Evolutionary conservation across 2,329 filamentous ascomycete genomes (phyloP).

Genomic region (Hypoxylon sp.): DNA sequence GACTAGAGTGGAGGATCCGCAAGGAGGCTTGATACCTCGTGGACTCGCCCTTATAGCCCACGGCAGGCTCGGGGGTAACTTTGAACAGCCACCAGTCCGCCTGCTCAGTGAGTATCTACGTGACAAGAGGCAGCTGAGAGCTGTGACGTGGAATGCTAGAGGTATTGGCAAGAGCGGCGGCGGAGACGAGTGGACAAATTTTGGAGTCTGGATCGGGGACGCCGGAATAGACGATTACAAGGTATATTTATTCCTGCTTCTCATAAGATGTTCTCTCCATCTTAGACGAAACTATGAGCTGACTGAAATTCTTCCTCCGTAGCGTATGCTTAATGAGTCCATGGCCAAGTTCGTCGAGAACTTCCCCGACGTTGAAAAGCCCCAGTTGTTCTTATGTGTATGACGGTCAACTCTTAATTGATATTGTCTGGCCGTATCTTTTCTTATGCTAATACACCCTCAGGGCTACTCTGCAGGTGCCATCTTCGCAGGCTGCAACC

Average conservation of each 20-base stretch:
- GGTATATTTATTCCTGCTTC: conserved; percentile 11
- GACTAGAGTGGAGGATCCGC: conserved; percentile 31
- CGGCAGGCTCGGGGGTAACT: conserved; percentile 26
- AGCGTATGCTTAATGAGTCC: conserved; percentile 28
- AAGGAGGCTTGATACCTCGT: conserved; percentile 6
- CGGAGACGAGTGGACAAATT: conserved; percentile 26
- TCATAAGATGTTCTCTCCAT: not conserved
- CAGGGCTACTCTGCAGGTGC: conserved; percentile 34
- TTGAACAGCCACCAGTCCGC: conserved; percentile 26
- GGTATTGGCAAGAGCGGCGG: conserved; percentile 27
- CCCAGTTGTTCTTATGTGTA: conserved; percentile 31
- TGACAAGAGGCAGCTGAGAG: conserved; percentile 23
- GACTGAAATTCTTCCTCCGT: not conserved
- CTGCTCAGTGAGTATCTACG: conserved; percentile 31
- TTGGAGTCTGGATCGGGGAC: conserved; percentile 26
- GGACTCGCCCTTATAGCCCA: conserved; percentile 34
- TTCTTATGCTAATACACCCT: conserved; percentile 1
- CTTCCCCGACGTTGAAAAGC: conserved; percentile 11
- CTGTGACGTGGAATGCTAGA: conserved; percentile 33
- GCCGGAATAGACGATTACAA: conserved; percentile 23
- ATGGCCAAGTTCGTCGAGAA: conserved; percentile 24
- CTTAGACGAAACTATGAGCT: not conserved
- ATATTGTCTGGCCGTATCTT: not conserved
- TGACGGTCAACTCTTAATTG: not conserved
- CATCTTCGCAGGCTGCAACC: conserved; percentile 27